Evolutionary conservation across 1,139 yeast genomes (phyloP).

Genomic region (Eremothecium gossypii): DNA sequence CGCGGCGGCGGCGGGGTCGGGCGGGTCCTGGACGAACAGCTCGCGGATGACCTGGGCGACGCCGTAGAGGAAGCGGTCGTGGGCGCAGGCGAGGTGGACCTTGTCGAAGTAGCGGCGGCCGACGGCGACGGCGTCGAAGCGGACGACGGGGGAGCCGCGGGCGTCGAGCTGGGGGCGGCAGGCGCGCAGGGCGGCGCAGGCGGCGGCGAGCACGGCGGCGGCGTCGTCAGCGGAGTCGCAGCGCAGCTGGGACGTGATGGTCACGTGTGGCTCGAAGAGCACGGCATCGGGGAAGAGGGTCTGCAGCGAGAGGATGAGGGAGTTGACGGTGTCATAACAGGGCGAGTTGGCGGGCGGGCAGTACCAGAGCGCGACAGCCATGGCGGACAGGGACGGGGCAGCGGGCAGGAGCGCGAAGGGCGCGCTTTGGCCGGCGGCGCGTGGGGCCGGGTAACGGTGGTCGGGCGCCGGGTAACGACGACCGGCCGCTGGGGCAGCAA

Average conservation of each 20-base stretch:
- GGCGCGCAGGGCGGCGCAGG: conserved; percentile 53
- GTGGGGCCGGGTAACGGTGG: no score
- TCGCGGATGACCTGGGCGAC: conserved; percentile 66
- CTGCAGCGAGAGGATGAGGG: conserved; percentile 54
- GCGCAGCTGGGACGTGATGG: conserved; percentile 54
- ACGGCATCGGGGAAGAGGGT: conserved; percentile 67
- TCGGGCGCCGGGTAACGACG: no score
- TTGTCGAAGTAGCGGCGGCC: conserved; percentile 49
- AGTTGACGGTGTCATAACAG: conserved; percentile 47
- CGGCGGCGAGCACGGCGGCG: conserved; percentile 51
- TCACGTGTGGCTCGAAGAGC: conserved; percentile 65
- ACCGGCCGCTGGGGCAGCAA: no score
- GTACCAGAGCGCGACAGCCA: conserved; percentile 58
- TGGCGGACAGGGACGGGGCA: conserved; percentile 4
- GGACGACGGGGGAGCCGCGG: conserved; percentile 28
- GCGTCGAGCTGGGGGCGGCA: conserved; percentile 10
- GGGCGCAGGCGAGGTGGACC: conserved; percentile 48
- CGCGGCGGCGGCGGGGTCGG: conserved; percentile 15
- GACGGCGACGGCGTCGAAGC: conserved; percentile 27
- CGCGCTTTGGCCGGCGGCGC: no score
- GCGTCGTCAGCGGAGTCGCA: conserved; percentile 47
- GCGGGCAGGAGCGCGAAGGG: no score
- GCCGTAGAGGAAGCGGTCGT: conserved; percentile 50
- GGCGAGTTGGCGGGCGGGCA: conserved; percentile 54
- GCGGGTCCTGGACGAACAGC: conserved; percentile 40